Conservation (phyloP, 352 stramenopile species). For the Globisporangium parvum region DNA sequence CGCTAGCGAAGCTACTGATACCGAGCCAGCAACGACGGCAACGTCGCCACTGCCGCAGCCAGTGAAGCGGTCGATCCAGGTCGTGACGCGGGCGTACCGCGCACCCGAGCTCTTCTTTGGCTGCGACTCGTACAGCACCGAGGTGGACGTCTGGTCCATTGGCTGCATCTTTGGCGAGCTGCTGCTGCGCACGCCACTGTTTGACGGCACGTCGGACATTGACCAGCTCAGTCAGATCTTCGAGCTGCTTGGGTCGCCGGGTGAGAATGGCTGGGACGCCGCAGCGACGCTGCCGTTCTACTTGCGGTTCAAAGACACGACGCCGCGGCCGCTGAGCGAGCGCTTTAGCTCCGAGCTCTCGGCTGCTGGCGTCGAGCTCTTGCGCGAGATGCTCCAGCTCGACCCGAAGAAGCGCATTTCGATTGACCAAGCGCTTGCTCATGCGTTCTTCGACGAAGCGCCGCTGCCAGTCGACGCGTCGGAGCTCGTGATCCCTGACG, state of each 20-base stretch:
- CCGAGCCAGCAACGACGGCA: constrained; percentile 5
- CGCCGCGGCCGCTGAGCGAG: constrained; percentile 39
- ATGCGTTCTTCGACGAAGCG: constrained; percentile 59
- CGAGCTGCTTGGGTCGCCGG: constrained; percentile 44
- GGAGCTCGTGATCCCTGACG: constrained; percentile 28
- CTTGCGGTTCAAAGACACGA: constrained; percentile 67
- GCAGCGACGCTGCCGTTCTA: constrained; percentile 60
- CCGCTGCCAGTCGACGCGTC: constrained; percentile 18
- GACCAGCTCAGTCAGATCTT: constrained; percentile 80
- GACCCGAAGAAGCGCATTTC: constrained; percentile 62
- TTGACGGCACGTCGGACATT: constrained; percentile 71
- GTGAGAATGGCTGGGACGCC: constrained; percentile 55
- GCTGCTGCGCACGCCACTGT: constrained; percentile 48
- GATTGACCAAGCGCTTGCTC: constrained; percentile 37
- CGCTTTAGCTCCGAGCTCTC: constrained; percentile 58
- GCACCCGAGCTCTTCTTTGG: constrained; percentile 79
- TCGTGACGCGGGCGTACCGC: constrained; percentile 70
- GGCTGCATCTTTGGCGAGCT: constrained; percentile 81
- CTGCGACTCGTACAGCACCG: constrained; percentile 42
- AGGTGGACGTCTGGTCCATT: constrained; percentile 74
- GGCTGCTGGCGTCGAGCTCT: constrained; percentile 37
- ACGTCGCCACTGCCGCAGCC: constrained; percentile 1
- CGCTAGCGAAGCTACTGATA: neutral
- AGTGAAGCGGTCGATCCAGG: constrained; percentile 52
- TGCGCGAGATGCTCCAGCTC: constrained; percentile 41